These are phyloP conservation scores for Aspergillus baeticus DNA, from an alignment of 495 filamentous ascomycete species.

Conservation along the genomic window DNA sequence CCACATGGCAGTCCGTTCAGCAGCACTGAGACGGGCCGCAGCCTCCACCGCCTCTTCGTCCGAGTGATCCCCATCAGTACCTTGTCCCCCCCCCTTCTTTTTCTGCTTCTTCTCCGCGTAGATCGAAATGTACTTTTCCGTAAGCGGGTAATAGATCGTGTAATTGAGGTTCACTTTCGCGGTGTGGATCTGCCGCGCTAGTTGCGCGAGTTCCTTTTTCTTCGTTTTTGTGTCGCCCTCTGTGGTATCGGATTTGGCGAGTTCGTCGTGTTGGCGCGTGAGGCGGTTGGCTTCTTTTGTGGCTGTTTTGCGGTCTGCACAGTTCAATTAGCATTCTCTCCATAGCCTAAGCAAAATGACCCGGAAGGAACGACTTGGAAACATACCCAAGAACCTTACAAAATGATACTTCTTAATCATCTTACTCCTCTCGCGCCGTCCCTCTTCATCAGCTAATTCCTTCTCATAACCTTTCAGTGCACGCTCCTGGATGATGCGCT, in stretches of 20 bases:
- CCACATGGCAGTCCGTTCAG: constrained; percentile 65
- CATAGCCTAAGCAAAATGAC: neutral
- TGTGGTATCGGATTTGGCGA: constrained; percentile 16
- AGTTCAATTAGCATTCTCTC: neutral
- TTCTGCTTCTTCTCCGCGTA: constrained; percentile 52
- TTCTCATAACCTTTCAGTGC: constrained; percentile 73
- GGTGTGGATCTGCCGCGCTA: constrained; percentile 60
- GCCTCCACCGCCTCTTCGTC: neutral
- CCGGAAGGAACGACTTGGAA: neutral
- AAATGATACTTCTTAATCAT: constrained; percentile 92
- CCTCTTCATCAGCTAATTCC: constrained; percentile 64
- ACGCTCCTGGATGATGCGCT: constrained; percentile 73
- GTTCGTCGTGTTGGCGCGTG: constrained; percentile 45
- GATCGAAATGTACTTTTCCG: constrained; percentile 75
- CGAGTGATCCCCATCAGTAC: constrained; percentile 16
- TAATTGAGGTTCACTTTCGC: constrained; percentile 86
- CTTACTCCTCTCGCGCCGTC: constrained; percentile 59
- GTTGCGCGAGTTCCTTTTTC: constrained; percentile 43
- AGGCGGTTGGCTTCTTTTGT: constrained; percentile 65
- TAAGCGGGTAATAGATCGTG: constrained; percentile 75
- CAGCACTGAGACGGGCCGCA: constrained; percentile 7
- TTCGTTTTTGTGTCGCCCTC: constrained; percentile 35
- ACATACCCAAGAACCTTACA: constrained; percentile 79
- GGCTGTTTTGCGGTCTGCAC: constrained; percentile 80
- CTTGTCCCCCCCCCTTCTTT: constrained; percentile 12